Evolutionary conservation across 2,329 filamentous ascomycete species (phyloP), one percentile per base, ranked within the genome.

Genomic region (Nemania sp.): DNA sequence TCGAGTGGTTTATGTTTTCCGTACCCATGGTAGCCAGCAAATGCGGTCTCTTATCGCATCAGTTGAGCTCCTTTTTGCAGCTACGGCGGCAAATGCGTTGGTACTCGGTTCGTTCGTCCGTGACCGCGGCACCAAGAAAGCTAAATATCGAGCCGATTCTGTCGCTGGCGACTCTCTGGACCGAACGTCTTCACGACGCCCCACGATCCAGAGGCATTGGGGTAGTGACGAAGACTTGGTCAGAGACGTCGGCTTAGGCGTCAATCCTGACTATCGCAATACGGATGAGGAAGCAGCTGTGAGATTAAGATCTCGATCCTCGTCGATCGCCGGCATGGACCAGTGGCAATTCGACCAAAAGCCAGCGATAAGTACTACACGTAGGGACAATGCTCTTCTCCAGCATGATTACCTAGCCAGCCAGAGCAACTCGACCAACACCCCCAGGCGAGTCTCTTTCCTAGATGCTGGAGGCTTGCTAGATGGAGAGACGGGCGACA

Each of bases 221-320:
- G 92, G 91, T 45, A 97, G 92, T 68, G 94, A 98, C 69, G 92
- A 96, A 71, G 92, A 98, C 72, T 83, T 98, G 1, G 92, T 96
- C 4, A 82, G 90, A 52, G 90, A 88, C 62, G 71, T 97, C 3
- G 93, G 94, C 7, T 85, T 94, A 40, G 85, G 89, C 12, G 82
- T 87, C 3, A 79, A 83, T 40, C 80, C 80, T 1, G 79, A 83
- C 56, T 71, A 87, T 17, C 79, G 82, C 34, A 76, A 79, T 11
- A 65, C 62, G 34, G 47, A 59, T n/a, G 62, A 61, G 32, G 65
- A 46, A 34, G 51, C 9, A 9, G 2, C 34, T 46, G 35, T 56
- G 11, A 54, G 42, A 71, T 73, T 25, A 2, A 73, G 72, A 21
- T 75, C 74, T 54, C 69, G 73, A 3, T 69, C 76, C 2, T 77